These are phyloP conservation scores for Prunus yedoensis DNA, from an alignment of 331 rosid genomes.

Conservation along the genomic window DNA sequence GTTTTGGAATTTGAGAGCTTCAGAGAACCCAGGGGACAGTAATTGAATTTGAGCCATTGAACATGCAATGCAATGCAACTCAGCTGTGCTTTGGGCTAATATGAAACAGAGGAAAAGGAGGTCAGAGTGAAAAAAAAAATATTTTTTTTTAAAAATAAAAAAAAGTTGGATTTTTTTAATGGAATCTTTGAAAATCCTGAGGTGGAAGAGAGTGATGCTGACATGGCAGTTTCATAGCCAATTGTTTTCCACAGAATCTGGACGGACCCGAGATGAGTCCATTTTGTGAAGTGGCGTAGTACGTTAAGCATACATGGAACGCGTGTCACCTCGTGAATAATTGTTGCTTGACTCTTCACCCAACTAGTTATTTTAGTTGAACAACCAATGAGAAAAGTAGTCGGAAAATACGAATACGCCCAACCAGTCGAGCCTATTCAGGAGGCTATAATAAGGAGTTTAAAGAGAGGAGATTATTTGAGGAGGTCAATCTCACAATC, in stretches of 20 bases:
- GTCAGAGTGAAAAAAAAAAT: background rate
- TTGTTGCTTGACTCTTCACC: constrained; percentile 28
- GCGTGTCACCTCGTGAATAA: constrained; percentile 56
- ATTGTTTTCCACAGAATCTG: constrained; percentile 33
- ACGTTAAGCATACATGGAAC: constrained; percentile 21
- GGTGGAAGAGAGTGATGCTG: constrained; percentile 45
- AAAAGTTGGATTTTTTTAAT: constrained; percentile 16
- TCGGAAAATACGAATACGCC: no score
- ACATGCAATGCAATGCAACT: background rate
- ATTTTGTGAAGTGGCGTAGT: constrained; percentile 10
- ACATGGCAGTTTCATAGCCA: constrained; percentile 63
- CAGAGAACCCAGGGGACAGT: constrained; percentile 62
- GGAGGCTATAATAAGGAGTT: no score
- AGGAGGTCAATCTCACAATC: rapidly evolving
- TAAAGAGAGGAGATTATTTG: no score
- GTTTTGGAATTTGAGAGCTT: constrained; percentile 56
- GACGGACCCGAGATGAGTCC: constrained; percentile 35
- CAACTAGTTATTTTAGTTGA: no score
- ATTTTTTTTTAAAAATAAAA: background rate
- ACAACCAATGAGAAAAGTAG: no score
- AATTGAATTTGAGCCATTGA: constrained; percentile 71
- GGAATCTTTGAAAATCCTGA: constrained; percentile 23
- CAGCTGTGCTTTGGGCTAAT: background rate
- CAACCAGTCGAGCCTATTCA: no score
- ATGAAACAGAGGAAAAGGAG: background rate